Percentiles rank a stretch among this genome's conserved stretches.
Evolutionary conservation across 768 basidiomycete genomes (phyloP).

Genomic region (Mrakia frigida): DNA sequence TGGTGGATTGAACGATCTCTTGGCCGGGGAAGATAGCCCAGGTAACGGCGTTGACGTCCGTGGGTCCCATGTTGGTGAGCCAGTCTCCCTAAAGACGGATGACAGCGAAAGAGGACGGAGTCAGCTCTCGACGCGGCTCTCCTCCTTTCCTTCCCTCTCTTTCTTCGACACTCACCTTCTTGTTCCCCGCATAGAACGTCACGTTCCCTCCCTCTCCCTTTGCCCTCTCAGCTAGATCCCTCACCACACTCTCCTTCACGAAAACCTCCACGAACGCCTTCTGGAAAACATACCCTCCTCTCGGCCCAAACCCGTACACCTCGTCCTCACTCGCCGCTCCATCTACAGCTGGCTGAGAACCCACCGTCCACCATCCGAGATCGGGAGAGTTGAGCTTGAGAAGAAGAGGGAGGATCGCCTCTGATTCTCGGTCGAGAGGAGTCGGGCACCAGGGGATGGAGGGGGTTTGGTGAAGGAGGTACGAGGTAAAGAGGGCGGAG

Average conservation of each 20-base stretch:
- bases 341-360: slow-evolving; percentile 91
- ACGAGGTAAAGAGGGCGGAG: slow-evolving; percentile 68
- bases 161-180: slow-evolving; percentile 51
- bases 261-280: slow-evolving; percentile 98
- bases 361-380: slow-evolving; percentile 89
- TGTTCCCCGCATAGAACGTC: slow-evolving; percentile 80
- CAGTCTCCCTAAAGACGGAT: slow-evolving; percentile 59
- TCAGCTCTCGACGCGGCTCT: background rate
- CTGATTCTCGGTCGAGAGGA: slow-evolving; percentile 75
- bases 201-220: slow-evolving; percentile 48
- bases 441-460: slow-evolving; percentile 84
- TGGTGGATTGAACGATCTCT: slow-evolving; percentile 91
- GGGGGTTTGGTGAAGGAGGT: slow-evolving; percentile 63
- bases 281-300: slow-evolving; percentile 89
- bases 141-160: background rate
- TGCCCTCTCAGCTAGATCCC: slow-evolving; percentile 51
- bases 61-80: slow-evolving; percentile 69
- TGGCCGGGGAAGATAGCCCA: slow-evolving; percentile 98
- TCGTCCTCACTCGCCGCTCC: slow-evolving; percentile 67
- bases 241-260: slow-evolving; percentile 47
- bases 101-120: background rate
- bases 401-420: slow-evolving; percentile 69
- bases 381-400: slow-evolving; percentile 60
- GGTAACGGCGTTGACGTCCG: slow-evolving; percentile 86
- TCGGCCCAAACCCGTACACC: slow-evolving; percentile 88